Base-by-base conservation (phyloP, 78 protist genomes). In the Goniomonas avonlea region DNA sequence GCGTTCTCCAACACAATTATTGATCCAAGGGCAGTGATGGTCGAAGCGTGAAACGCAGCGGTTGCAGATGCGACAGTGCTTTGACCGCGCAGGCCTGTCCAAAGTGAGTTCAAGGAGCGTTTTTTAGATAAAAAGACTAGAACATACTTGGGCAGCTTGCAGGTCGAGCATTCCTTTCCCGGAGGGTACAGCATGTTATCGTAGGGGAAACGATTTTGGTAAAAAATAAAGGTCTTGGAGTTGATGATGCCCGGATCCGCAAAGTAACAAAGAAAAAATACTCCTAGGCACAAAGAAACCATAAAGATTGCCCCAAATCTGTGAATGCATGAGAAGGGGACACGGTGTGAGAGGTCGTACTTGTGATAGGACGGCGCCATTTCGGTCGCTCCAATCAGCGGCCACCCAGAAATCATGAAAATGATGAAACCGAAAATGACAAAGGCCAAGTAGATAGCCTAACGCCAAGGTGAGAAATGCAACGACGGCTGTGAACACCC, bases 1-100 rank as follows among this genome's bases (percentile, higher is more conserved):
- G 5, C 3, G 15, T 2, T 31, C 43, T 7, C 82, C 82, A 9
- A 79, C 35, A 35, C 82, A 79, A 37, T 79, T 79, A 47, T 25
- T 35, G 43, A 63, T 35, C 82, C 82, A 79, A 17, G 65, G 59
- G 61, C 82, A 79, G 73, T 79, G 82, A 32, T 79, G 82, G 43
- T 79, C 82, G 43, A 60, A 60, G 20, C 73, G 47, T 3, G 31
- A 5, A 0, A 38, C 45, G 59, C 69, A 77, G 13, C 25, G 43
- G 25, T 41, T 40, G 43, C 82, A 79, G 18, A n/a, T 34, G 5
- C 50, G 25, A 59, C 82, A 79, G 73, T 79, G 82, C 59, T 60
- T 48, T 5, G 60, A 41, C 43, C 82, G 75, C 25, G 73, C 60
- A 2, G 82, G 75, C 13, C 82, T 15, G 15, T 17, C 45, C 21